Evolutionary conservation across 1,284 basidiomycete genomes (phyloP).

Genomic region (Stereum hirsutum): DNA sequence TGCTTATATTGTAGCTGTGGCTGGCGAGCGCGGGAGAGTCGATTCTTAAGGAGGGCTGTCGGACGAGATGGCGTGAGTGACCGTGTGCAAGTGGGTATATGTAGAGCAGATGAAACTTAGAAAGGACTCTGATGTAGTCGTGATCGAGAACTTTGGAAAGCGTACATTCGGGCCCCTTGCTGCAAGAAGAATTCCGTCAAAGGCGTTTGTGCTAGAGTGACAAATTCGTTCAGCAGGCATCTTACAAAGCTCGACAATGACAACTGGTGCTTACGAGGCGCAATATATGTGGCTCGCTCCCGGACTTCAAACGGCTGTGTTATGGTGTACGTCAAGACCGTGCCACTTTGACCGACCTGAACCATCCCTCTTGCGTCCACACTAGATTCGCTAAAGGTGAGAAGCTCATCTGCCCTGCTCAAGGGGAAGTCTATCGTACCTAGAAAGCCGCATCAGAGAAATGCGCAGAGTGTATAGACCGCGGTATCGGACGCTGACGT

Average conservation of each 20-base stretch:
- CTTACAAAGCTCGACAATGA: conserved; percentile 9
- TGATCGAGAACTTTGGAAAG: conserved; percentile 30
- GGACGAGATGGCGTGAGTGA: too few species aligned
- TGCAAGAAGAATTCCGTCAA: conserved; percentile 64
- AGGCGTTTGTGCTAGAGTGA: conserved; percentile 39
- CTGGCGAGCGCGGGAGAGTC: too few species aligned
- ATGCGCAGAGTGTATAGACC: conserved; percentile 74
- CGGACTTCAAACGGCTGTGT: conserved; percentile 76
- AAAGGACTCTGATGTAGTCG: conserved; percentile 10
- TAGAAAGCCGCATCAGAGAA: conserved; percentile 66
- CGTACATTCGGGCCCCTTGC: conserved; percentile 71
- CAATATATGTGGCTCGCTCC: conserved; percentile 62
- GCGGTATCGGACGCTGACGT: conserved; percentile 73
- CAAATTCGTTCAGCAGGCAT: conserved; percentile 4
- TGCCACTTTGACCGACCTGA: conserved; percentile 40
- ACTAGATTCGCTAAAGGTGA: conserved; percentile 18
- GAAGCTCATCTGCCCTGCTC: not conserved
- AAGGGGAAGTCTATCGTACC: conserved; percentile 38
- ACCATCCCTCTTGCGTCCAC: conserved; percentile 41
- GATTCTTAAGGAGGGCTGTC: too few species aligned
- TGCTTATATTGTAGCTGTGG: too few species aligned
- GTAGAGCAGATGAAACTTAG: conserved; percentile 13
- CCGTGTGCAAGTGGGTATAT: too few species aligned
- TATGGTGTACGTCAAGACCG: conserved; percentile 53
- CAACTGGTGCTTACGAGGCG: conserved; percentile 51